Conservation (phyloP, 1,284 basidiomycete species). For the Trametes polyzona region DNA sequence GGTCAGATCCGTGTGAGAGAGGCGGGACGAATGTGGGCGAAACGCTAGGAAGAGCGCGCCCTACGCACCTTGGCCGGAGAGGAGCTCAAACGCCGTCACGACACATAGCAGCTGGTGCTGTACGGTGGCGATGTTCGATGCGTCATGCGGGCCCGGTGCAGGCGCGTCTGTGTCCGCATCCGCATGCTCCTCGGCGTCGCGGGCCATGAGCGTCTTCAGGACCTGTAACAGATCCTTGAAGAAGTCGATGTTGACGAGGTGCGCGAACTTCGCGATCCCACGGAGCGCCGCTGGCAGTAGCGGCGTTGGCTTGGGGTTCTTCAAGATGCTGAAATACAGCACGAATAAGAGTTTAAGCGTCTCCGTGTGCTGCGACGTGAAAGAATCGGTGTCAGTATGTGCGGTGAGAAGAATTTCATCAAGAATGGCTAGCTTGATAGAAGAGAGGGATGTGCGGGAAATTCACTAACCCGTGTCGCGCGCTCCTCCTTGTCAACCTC, state of each 20-base stretch:
- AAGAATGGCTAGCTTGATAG: constrained; percentile 8
- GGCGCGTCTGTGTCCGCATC: constrained; percentile 35
- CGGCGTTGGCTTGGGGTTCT: constrained; percentile 81
- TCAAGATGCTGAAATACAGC: constrained; percentile 96
- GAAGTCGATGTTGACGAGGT: constrained; percentile 98
- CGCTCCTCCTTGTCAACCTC: constrained; percentile 94
- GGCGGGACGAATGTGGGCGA: background rate
- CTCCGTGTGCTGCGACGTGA: constrained; percentile 83
- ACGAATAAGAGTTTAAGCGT: constrained; percentile 98
- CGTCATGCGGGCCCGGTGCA: constrained; percentile 41
- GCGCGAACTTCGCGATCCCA: constrained; percentile 93
- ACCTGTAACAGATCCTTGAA: constrained; percentile 95
- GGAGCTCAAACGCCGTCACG: constrained; percentile 93
- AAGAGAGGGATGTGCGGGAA: constrained; percentile 30
- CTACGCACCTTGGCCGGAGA: constrained; percentile 87
- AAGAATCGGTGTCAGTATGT: constrained; percentile 9
- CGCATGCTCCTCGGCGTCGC: constrained; percentile 39
- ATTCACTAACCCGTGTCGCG: constrained; percentile 62
- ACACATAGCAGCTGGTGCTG: constrained; percentile 85
- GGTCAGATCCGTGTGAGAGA: constrained; percentile 11
- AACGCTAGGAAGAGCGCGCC: constrained; percentile 1
- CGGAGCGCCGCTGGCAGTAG: constrained; percentile 89
- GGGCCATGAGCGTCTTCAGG: constrained; percentile 76
- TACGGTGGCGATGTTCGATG: constrained; percentile 37
- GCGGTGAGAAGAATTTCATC: constrained; percentile 22